Conservation (phyloP, 371 early-diverging fungal genomes). For the Nosema bombycis region DNA sequence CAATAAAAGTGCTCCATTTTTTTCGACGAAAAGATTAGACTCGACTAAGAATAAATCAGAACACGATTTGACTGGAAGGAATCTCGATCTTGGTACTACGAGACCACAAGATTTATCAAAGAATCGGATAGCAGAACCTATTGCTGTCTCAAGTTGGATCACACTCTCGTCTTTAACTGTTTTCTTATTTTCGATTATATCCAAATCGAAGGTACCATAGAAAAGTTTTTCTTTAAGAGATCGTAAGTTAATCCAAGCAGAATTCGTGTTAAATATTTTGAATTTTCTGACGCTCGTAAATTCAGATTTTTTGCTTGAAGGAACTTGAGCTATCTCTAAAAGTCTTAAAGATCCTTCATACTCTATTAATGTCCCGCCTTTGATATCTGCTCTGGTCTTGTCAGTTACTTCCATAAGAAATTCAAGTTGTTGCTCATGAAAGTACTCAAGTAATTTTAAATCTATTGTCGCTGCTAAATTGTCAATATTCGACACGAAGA, state of each 20-base stretch:
- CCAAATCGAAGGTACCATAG: conserved; percentile 74
- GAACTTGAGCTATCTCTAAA: conserved; percentile 97
- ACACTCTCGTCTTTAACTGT: conserved; percentile 75
- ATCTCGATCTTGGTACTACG: conserved; percentile 90
- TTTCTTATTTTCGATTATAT: conserved; percentile 93
- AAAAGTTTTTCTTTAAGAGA: conserved; percentile 85
- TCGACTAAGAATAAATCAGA: conserved; percentile 93
- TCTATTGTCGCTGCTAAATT: conserved; percentile 96
- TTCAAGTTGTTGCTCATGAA: conserved; percentile 78
- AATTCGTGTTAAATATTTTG: conserved; percentile 99
- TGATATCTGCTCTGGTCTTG: conserved; percentile 97
- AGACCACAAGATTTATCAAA: conserved; percentile 88
- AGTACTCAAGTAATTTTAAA: conserved; percentile 77
- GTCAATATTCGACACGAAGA: conserved; percentile 98
- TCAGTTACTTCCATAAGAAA: conserved; percentile 98
- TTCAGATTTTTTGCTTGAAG: conserved; percentile 81
- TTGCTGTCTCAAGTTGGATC: conserved; percentile 96
- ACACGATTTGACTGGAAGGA: conserved; percentile 94
- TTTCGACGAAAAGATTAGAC: conserved; percentile 80
- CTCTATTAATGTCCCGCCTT: conserved; percentile 96
- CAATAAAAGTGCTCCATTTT: conserved; percentile 80
- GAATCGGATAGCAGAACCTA: conserved; percentile 96
- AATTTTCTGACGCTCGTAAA: conserved; percentile 98
- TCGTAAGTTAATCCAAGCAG: conserved; percentile 87
- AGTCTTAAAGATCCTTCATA: conserved; percentile 85